Conservation (phyloP, 805 yeast genomes). For the Hanseniaspora vineae region DNA sequence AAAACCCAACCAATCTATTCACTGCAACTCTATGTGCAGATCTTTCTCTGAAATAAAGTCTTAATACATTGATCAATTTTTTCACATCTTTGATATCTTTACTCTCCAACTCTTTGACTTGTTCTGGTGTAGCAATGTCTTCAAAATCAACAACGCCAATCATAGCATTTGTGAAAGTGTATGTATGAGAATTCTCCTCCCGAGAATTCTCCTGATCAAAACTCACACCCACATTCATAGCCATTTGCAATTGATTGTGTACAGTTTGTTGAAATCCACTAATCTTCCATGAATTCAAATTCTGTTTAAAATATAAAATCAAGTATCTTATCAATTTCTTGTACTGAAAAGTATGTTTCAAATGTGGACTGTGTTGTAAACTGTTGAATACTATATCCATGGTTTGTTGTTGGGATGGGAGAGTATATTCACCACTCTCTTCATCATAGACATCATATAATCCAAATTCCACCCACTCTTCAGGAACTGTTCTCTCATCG, state of each 20-base stretch:
- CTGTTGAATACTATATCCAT: background rate
- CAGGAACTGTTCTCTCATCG: too few relatives aligned
- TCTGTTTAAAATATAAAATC: background rate
- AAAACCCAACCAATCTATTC: background rate
- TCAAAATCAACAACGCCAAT: too few relatives aligned
- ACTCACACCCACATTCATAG: background rate
- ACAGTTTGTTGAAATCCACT: background rate
- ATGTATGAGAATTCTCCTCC: too few relatives aligned
- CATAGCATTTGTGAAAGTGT: too few relatives aligned
- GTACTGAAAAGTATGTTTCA: background rate
- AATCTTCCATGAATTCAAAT: slow-evolving; percentile 5
- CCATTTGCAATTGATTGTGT: background rate
- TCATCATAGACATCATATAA: background rate
- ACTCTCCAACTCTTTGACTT: background rate
- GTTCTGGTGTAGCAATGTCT: background rate
- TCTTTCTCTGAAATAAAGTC: background rate
- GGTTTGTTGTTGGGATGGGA: background rate
- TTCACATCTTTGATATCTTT: background rate
- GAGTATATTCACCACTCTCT: background rate
- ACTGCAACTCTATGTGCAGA: background rate
- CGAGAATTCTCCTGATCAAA: too few relatives aligned
- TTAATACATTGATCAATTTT: background rate
- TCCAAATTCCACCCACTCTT: background rate
- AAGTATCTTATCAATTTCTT: background rate
- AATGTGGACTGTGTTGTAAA: background rate